Percentiles rank a stretch among this genome's conserved stretches.
phyloP scores from a whole-genome alignment of 2,329 filamentous ascomycete genomes.

The Talaromyces sp. region DNA sequence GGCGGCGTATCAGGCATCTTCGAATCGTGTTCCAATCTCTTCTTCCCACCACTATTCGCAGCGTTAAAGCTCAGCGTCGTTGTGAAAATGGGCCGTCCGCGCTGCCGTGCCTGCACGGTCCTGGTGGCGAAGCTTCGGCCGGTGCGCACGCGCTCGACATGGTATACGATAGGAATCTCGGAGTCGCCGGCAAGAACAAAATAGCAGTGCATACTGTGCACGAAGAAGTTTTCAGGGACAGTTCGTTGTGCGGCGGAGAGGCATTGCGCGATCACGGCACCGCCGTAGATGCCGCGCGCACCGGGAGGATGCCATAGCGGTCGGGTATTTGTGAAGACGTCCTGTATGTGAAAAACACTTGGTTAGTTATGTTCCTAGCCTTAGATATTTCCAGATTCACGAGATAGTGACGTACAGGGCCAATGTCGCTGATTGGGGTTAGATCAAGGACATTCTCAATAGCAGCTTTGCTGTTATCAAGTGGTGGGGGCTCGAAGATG shows the following conservation, averaged over 20 bases:
- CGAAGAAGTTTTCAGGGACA: conserved; percentile 71
- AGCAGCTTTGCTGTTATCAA: conserved; percentile 67
- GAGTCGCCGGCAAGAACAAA: conserved; percentile 88
- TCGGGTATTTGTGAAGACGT: conserved; percentile 93
- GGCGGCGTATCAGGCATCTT: conserved; percentile 55
- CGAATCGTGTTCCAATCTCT: conserved; percentile 63
- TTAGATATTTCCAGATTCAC: background rate
- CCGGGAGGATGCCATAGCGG: conserved; percentile 89
- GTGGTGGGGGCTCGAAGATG: conserved; percentile 70
- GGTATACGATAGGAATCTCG: conserved; percentile 83
- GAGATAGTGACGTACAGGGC: conserved; percentile 55
- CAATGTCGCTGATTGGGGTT: conserved; percentile 62
- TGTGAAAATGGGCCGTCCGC: conserved; percentile 87
- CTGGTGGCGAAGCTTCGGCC: conserved; percentile 86
- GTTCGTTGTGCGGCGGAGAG: conserved; percentile 85
- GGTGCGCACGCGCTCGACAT: conserved; percentile 90
- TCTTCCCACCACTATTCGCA: conserved; percentile 52
- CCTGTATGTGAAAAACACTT: conserved; percentile 44
- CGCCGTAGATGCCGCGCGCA: conserved; percentile 90
- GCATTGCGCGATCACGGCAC: conserved; percentile 87
- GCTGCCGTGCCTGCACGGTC: conserved; percentile 92
- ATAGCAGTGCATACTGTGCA: conserved; percentile 99
- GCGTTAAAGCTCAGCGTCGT: conserved; percentile 86
- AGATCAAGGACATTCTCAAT: conserved; percentile 90
- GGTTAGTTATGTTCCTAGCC: background rate